Evolutionary conservation across 192 early-diverging fungal species (phyloP).

Genomic region (Coemansia sp.): DNA sequence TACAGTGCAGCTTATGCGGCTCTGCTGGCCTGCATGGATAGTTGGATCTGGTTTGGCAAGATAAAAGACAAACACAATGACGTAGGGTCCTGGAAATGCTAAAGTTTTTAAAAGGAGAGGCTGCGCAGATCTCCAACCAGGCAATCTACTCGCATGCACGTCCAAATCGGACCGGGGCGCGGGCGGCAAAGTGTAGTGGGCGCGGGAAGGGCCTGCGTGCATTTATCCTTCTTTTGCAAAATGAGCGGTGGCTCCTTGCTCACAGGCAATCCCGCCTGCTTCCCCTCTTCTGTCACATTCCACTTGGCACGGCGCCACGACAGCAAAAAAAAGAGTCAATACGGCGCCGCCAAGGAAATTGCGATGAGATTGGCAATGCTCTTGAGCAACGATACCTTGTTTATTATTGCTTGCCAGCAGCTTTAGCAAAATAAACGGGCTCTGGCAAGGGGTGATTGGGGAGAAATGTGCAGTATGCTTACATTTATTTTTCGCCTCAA

Average conservation of each 20-base stretch:
- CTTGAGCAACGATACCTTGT: too few relatives aligned
- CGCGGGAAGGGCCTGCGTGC: neutral
- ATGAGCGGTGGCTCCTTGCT: neutral
- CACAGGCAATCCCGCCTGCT: too few relatives aligned
- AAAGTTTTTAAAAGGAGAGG: neutral
- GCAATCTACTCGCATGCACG: slow-evolving; percentile 22
- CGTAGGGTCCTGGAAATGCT: slow-evolving; percentile 4
- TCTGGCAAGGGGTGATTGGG: too few relatives aligned
- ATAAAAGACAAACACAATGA: slow-evolving; percentile 4
- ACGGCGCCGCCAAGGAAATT: too few relatives aligned
- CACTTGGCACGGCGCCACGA: too few relatives aligned
- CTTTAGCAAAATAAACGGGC: too few relatives aligned
- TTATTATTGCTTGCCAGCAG: too few relatives aligned
- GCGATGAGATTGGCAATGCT: too few relatives aligned
- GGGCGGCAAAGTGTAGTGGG: neutral
- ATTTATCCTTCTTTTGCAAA: slow-evolving; percentile 6
- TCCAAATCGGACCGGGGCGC: slow-evolving; percentile 1
- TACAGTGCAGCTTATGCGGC: neutral
- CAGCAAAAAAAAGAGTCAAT: too few relatives aligned
- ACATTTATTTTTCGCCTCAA: slow-evolving; percentile 1
- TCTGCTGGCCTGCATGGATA: neutral
- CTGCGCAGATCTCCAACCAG: slow-evolving; percentile 9
- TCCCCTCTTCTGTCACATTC: too few relatives aligned
- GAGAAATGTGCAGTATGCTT: neutral
- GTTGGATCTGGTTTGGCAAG: neutral